phyloP scores from a whole-genome alignment of 331 rosid species.

The Acacia pycnantha region DNA sequence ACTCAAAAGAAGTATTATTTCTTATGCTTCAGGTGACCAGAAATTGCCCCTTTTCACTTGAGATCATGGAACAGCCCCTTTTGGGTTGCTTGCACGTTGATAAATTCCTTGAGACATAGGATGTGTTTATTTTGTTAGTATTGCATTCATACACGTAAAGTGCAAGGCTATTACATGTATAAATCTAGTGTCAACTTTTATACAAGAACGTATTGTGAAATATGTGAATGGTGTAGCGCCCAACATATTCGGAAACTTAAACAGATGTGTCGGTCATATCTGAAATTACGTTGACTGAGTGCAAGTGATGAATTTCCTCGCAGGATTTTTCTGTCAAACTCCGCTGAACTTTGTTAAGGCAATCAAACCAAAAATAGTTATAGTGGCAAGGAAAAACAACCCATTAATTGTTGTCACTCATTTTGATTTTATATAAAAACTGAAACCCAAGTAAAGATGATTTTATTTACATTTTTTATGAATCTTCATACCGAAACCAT shows the following conservation, averaged over 20 bases:
- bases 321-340: background rate
- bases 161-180: background rate
- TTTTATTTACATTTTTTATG: too few relatives aligned
- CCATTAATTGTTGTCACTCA: background rate
- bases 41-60: constrained; percentile 69
- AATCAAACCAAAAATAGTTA: background rate
- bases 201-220: background rate
- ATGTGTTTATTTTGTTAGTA: background rate
- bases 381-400: background rate
- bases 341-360: background rate
- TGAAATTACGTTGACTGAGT: background rate
- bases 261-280: background rate
- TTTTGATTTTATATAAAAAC: background rate
- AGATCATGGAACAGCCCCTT: constrained; percentile 24
- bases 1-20: constrained; percentile 77
- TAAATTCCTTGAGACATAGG: background rate
- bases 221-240: background rate
- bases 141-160: background rate
- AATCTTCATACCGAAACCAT: background rate
- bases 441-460: background rate
- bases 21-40: constrained; percentile 87
- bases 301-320: background rate
- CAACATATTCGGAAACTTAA: background rate
- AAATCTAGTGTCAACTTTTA: background rate
- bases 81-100: background rate